Evolutionary conservation across 768 basidiomycete genomes (phyloP).

Genomic region (Boletus rex-veris): DNA sequence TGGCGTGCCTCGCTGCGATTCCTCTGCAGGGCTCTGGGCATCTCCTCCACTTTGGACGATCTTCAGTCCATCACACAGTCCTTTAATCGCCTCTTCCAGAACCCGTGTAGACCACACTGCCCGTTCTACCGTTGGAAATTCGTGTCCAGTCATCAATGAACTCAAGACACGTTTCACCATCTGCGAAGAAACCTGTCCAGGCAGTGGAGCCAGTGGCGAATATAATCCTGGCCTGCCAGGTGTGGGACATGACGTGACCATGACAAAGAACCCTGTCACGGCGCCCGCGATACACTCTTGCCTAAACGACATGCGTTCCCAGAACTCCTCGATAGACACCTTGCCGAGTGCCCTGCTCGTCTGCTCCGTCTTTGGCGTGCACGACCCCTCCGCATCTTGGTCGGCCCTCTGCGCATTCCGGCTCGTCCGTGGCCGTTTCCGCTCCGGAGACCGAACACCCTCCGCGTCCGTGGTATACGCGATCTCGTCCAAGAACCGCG

Average conservation of each 20-base stretch:
- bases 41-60: constrained; percentile 17
- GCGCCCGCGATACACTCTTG: constrained; percentile 92
- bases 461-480: constrained; percentile 65
- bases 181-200: constrained; percentile 61
- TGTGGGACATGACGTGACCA: constrained; percentile 42
- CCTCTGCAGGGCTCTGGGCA: constrained; percentile 14
- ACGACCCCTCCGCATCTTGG: constrained; percentile 20
- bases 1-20: constrained; percentile 38
- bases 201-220: constrained; percentile 40
- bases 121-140: constrained; percentile 68
- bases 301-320: constrained; percentile 95
- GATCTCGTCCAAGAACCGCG: constrained; percentile 89
- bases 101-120: constrained; percentile 68
- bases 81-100: constrained; percentile 63
- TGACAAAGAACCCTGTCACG: constrained; percentile 90
- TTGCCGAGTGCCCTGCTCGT: constrained; percentile 53
- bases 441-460: constrained; percentile 54
- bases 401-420: constrained; percentile 5
- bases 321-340: constrained; percentile 79
- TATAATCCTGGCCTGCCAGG: constrained; percentile 20
- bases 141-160: constrained; percentile 67
- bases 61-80: constrained; percentile 65
- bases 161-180: constrained; percentile 69
- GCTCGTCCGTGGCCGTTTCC: constrained; percentile 50
- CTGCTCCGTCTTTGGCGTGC: constrained; percentile 20